Percentiles rank a stretch among this genome's conserved stretches.
These are phyloP conservation scores for Primulina tabacum DNA, from an alignment of 257 asterid genomes.

Conservation along the genomic window DNA sequence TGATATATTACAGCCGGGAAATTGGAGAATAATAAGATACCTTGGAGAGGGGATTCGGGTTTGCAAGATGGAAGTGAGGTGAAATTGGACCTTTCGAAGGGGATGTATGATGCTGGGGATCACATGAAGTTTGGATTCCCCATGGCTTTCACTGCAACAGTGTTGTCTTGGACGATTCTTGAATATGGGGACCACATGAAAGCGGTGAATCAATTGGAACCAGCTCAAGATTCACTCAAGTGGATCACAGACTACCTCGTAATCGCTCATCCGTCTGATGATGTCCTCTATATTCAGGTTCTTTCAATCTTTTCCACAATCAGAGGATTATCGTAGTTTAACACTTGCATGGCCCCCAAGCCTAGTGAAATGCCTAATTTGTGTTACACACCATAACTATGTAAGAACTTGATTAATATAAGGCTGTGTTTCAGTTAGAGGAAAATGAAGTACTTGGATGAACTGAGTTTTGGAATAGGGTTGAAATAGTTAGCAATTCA, in stretches of 20 bases:
- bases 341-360: background rate
- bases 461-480: background rate
- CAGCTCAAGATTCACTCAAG: slow-evolving; percentile 61
- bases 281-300: slow-evolving; percentile 85
- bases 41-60: slow-evolving; percentile 87
- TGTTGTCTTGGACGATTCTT: slow-evolving; percentile 84
- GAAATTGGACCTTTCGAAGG: slow-evolving; percentile 75
- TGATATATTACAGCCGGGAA: slow-evolving; percentile 66
- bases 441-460: background rate
- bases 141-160: slow-evolving; percentile 88
- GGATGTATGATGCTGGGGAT: slow-evolving; percentile 93
- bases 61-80: slow-evolving; percentile 65
- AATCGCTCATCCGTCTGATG: slow-evolving; percentile 63
- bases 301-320: background rate
- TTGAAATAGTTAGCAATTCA: background rate
- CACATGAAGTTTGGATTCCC: slow-evolving; percentile 84
- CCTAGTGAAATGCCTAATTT: background rate
- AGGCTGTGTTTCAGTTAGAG: background rate
- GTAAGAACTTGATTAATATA: background rate
- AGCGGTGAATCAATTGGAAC: slow-evolving; percentile 46
- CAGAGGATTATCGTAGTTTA: background rate
- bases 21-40: slow-evolving; percentile 51
- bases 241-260: slow-evolving; percentile 88
- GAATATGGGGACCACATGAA: slow-evolving; percentile 80
- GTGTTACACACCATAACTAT: background rate